Base-by-base conservation (phyloP, 768 basidiomycete species). In the Filobasidium wieringae region DNA sequence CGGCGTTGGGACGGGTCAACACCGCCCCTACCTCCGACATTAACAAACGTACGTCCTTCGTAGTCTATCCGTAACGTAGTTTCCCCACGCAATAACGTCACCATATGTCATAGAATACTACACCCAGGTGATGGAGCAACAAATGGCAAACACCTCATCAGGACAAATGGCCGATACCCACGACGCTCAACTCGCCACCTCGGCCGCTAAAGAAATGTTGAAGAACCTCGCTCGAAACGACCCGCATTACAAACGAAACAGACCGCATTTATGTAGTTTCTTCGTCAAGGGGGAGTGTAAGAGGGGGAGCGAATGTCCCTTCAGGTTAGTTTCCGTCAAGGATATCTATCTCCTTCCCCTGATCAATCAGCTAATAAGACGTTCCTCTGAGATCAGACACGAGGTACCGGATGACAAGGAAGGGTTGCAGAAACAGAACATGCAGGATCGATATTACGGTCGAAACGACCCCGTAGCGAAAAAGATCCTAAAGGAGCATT, bases 1-100 rank as follows among this genome's bases (percentile, higher is more conserved):
- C 92, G 1, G 95, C 95, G 8, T 76, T 99, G 51, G 89, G 85
- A 0, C 79, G 86, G 71, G 66, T 65, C 57, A 86, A 82, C 67
- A 86, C 87, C 60, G 93, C 95, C 0, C 95, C 95, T 5, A 91
- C 86, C 51, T 93, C 91, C 70, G 92, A 97, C 65, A 87, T 99
- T 76, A 99, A 99, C 73, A 75, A 74, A 52, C 80, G 93, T 68
- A 88, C 93, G 77, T 93, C 91, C 90, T 72, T 84, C 89, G 83
- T 86, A 88, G 74, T 77, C 78, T 58, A n/a, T n/a, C n/a, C n/a
- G n/a, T n/a, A n/a, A n/a, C n/a, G n/a, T n/a, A n/a, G 85, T 31
- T 29, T 24, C 30, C 7, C 12, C 7, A 19, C 33, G n/a, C 50
- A 32, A 51, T 6, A 26, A 15, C 4, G 53, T 41, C 0, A 3